These are phyloP conservation scores for Tylopilus rubrobrunneus DNA, from an alignment of 768 basidiomycete genomes.

Conservation along the genomic window DNA sequence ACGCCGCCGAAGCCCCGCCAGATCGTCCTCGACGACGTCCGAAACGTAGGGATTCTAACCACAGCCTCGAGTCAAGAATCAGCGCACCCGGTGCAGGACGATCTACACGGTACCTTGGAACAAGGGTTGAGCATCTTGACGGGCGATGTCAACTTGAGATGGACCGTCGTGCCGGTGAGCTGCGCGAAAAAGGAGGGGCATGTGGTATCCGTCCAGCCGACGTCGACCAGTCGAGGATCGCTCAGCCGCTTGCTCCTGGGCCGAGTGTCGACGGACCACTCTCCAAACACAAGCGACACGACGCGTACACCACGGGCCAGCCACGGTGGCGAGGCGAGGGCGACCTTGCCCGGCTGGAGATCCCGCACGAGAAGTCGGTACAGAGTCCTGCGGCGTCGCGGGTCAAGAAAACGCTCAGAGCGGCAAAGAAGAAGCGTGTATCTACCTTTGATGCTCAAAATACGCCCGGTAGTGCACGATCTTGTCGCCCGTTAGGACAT, in stretches of 20 bases:
- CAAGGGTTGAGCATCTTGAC: constrained; percentile 8
- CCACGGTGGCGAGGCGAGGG: constrained; percentile 32
- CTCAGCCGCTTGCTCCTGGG: constrained; percentile 24
- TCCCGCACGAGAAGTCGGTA: constrained; percentile 29
- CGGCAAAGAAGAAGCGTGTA: neutral
- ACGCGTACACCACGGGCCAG: constrained; percentile 25
- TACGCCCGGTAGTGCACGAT: constrained; percentile 31
- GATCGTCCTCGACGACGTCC: constrained; percentile 11
- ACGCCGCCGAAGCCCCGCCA: constrained; percentile 10
- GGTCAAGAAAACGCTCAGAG: neutral
- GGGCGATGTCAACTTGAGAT: constrained; percentile 15
- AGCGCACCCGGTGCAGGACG: neutral
- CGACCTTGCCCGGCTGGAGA: constrained; percentile 29
- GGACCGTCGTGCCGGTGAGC: constrained; percentile 13
- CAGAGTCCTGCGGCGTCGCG: constrained; percentile 22
- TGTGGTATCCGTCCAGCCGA: constrained; percentile 39
- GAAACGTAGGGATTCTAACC: constrained; percentile 16
- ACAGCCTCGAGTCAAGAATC: neutral
- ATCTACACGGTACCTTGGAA: constrained; percentile 15
- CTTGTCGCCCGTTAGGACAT: constrained; percentile 19
- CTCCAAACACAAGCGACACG: constrained; percentile 35
- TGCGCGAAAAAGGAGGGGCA: constrained; percentile 24
- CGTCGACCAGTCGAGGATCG: constrained; percentile 33
- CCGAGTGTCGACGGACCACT: constrained; percentile 35
- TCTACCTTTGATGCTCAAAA: constrained; percentile 45